Evolutionary conservation across 345 rosid genomes (phyloP).

Genomic region (Fremontodendron californicum): DNA sequence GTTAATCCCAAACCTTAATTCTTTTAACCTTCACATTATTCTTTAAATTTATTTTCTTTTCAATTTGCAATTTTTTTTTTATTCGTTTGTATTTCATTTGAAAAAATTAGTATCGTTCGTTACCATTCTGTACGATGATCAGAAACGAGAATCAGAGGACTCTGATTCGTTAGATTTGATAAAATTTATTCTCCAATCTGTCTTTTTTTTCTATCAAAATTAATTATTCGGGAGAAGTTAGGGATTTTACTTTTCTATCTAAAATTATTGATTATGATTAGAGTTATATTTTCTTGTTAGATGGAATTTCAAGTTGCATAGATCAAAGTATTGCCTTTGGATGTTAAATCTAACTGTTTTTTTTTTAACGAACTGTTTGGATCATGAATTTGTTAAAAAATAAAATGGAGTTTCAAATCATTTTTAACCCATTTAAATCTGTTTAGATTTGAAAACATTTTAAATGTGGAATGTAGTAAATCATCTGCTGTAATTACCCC

Average conservation of each 20-base stretch:
- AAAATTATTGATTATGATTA: background rate
- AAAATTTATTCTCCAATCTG: background rate
- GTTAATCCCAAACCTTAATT: background rate
- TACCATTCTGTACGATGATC: background rate
- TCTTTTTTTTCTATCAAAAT: background rate
- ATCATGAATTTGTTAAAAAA: background rate
- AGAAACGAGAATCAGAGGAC: background rate
- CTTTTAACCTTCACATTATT: background rate
- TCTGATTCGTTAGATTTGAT: background rate
- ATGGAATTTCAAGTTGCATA: background rate
- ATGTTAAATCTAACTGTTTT: no score
- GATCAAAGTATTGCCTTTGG: background rate
- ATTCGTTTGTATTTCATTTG: background rate
- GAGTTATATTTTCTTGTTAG: background rate
- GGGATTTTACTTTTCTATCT: background rate
- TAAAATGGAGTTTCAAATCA: background rate
- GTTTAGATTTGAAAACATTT: background rate
- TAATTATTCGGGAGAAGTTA: background rate
- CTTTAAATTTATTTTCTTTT: background rate
- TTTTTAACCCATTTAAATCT: background rate
- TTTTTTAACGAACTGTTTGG: no score
- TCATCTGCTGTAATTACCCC: background rate
- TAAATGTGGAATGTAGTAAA: background rate
- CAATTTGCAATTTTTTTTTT: background rate
- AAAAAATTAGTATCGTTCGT: background rate